Evolutionary conservation across 2,329 filamentous ascomycete genomes (phyloP), one percentile per base, ranked within the genome.

Genomic region (Aspergillus pseudoviridinutans): DNA sequence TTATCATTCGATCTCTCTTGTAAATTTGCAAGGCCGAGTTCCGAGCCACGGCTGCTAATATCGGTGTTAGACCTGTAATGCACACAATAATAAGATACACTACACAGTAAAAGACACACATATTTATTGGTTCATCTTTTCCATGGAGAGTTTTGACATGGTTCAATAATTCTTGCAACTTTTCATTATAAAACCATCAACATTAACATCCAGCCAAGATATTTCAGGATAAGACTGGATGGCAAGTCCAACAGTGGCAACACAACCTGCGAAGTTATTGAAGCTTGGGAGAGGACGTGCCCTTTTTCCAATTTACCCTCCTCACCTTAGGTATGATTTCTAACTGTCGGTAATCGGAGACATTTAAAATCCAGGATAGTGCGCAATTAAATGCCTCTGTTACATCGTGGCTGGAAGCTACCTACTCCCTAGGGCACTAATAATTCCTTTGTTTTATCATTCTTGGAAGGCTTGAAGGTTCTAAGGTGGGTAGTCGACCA

Each of bases 351-450:
- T 44, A 28, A 38, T 50, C 17, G 14, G 42, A 32, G 32, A 7
- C 14, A 17, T 17, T 17, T n/a, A 17, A 38, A 3, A 7, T 35
- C 32, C 14, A 17, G 32, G 4, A 54, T 50, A 49, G 49, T 32
- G 20, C 44, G 35, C 35, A 28, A 46, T 38, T 32, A 57, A 57
- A 49, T 51, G 49, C 35, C 49, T 57, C 56, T 49, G 59, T 52
- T 56, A 53, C 55, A 61, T 53, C 55, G 51, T 63, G 57, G 54
- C 57, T 56, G 54, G 53, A 53, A 52, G 54, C 52, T 57, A 50
- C 55, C 58, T 59, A 61, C 8, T n/a, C 44, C 57, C 57, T 55
- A 44, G 47, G 44, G 51, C 42, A n/a, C 42, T 41, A 20, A 10
- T 17, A 20, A 10, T 17, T 52, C 42, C 38, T n/a, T 32, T 51